Percentiles rank a stretch among this genome's conserved stretches.
Conservation (phyloP, 345 rosid species). For the Corchorus capsularis region DNA sequence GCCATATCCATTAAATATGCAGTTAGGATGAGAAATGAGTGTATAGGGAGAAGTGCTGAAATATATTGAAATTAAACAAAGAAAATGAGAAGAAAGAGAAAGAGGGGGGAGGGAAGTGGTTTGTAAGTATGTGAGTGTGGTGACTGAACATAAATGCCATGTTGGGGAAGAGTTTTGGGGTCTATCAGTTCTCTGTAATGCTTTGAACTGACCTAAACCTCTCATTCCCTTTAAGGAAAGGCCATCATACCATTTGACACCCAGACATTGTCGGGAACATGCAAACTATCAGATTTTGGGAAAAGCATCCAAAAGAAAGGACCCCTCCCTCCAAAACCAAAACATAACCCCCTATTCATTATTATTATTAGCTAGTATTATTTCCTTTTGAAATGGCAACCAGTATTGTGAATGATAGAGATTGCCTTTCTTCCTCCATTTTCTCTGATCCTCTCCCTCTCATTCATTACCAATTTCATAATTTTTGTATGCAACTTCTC, state of each 20-base stretch:
- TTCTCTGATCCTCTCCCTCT: not conserved
- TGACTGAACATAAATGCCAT: conserved; percentile 32
- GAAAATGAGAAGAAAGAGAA: conserved; percentile 12
- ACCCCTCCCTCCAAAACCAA: not conserved
- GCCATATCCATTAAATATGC: not conserved
- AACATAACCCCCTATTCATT: not conserved
- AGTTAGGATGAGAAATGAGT: not conserved
- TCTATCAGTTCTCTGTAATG: conserved; percentile 47
- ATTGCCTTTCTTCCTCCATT: not conserved
- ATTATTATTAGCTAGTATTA: not conserved
- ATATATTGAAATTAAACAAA: not conserved
- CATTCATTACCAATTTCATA: conserved; percentile 9
- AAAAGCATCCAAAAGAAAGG: conserved; percentile 35
- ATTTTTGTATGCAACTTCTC: conserved; percentile 18
- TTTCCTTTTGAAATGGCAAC: conserved; percentile 17
- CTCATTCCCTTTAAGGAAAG: conserved; percentile 59
- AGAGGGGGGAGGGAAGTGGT: conserved; percentile 4
- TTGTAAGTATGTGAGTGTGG: conserved; percentile 28
- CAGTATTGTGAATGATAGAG: conserved; percentile 18
- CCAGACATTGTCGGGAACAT: conserved; percentile 84
- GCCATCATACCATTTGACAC: conserved; percentile 68
- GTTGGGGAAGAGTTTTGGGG: conserved; percentile 37
- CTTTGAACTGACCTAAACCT: conserved; percentile 53
- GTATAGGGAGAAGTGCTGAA: not conserved
- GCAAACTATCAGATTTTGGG: conserved; percentile 71